Evolutionary conservation across 805 yeast genomes (phyloP), one percentile per base, ranked within the genome.

Genomic region (Candida tallmaniae): DNA sequence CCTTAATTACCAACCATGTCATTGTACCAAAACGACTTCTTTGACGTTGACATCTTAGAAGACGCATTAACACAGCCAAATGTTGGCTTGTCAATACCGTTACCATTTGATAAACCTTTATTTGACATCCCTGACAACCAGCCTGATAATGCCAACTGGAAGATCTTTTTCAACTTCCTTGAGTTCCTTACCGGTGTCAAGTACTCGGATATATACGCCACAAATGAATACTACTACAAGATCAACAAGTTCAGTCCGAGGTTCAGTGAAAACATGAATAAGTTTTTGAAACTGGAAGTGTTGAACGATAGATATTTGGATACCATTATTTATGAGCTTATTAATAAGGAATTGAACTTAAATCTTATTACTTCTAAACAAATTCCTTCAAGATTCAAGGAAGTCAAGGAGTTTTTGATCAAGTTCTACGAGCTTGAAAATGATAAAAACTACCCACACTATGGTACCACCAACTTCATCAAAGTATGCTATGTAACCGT

Each of bases 21-120:
- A 7, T 27, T 27, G 30, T 35, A 26, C 19, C 26, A 35, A 12
- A 42, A 42, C 29, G 33, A 35, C 6, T 42, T 35, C 32, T 54
- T 66, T 34, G 70, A 66, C 38, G 53, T 65, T 39, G 65, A 66
- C 41, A 52, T 66, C 32, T 51, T 65, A 23, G 62, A 62, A 7
- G 52, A 60, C 45, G 59, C 65, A 1, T 46, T 54, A 12, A 31
- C 42, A 1, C 25, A 42, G 2, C 70, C 70, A 13, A 48, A 48
- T 28, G 49, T 66, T 18, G 56, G 50, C 4, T 49, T 64, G 8
- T 41, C 59, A 8, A 62, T 64, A 38, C 72, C 72, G 1, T 48
- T 65, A 14, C 71, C 72, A 5, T 52, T 52, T 9, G 41, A 52
- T 24, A 60, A 55, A 7, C 5, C 62, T 2, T 52, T 51, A 29